Evolutionary conservation across 2,329 filamentous ascomycete genomes (phyloP).

Genomic region (Trichophyton verrucosum): DNA sequence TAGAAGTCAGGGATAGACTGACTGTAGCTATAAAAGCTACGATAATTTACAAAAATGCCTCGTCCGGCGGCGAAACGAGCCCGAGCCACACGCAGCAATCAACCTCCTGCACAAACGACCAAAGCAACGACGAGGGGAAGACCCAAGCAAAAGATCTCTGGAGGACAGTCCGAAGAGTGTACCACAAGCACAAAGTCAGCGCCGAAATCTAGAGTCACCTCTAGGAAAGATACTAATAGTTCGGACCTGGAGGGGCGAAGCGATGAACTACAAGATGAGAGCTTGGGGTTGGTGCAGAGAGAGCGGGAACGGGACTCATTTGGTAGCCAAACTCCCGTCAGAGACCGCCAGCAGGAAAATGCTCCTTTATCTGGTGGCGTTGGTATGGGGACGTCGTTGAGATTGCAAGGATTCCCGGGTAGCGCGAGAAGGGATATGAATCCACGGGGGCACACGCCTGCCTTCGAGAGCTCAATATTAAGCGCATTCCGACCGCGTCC

Average conservation of each 20-base stretch:
- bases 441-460: conserved; percentile 22
- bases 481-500: conserved; percentile 34
- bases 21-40: not conserved
- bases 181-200: not conserved
- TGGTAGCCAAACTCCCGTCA: not conserved
- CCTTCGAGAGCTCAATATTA: conserved; percentile 32
- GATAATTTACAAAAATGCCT: not conserved
- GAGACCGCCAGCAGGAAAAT: not conserved
- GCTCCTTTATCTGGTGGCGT: not conserved
- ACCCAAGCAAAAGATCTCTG: not conserved
- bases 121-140: not conserved
- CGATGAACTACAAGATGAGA: not conserved
- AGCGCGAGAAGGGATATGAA: conserved; percentile 16
- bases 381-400: not conserved
- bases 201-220: not conserved
- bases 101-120: not conserved
- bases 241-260: not conserved
- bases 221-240: not conserved
- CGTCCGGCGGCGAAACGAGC: conserved; percentile 1
- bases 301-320: not conserved
- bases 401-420: not conserved
- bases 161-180: no score
- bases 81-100: not conserved
- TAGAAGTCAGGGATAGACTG: not conserved
- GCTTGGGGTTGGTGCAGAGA: not conserved